These are phyloP conservation scores for Aspergillus caelatus DNA, from an alignment of 2,329 filamentous ascomycete genomes.

Conservation along the genomic window DNA sequence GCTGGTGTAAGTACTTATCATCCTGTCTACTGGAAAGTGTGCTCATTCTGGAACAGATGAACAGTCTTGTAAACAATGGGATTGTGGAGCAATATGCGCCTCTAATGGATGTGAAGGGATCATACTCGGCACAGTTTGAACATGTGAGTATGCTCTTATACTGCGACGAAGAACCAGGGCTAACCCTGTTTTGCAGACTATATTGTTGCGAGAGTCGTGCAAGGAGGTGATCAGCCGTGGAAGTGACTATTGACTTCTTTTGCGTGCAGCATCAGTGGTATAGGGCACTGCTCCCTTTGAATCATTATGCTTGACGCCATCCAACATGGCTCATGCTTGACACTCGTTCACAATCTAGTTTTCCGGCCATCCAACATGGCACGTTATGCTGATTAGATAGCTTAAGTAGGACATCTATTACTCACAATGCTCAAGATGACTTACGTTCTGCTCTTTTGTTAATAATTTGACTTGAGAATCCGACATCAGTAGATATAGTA, in stretches of 20 bases:
- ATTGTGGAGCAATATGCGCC: constrained; percentile 62
- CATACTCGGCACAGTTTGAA: constrained; percentile 67
- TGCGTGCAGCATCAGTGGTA: neutral
- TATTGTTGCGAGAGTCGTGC: constrained; percentile 47
- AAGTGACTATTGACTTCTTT: constrained; percentile 51
- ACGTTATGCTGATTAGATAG: neutral
- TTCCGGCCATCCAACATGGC: constrained; percentile 3
- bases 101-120: constrained; percentile 60
- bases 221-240: constrained; percentile 60
- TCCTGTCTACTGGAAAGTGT: neutral
- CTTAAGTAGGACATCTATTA: neutral
- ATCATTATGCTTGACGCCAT: neutral
- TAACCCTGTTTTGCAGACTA: constrained; percentile 42
- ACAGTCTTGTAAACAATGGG: constrained; percentile 59
- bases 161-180: neutral
- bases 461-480: too few relatives aligned
- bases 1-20: constrained; percentile 52
- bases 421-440: neutral
- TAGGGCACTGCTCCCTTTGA: neutral
- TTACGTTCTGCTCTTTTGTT: neutral
- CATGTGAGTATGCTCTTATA: constrained; percentile 44
- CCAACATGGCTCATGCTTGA: neutral
- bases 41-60: constrained; percentile 49
- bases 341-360: neutral
- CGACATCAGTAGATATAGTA: neutral